Evolutionary conservation across 2,329 filamentous ascomycete species (phyloP), one percentile per base, ranked within the genome.

Genomic region (Scortechinia acanthostroma): DNA sequence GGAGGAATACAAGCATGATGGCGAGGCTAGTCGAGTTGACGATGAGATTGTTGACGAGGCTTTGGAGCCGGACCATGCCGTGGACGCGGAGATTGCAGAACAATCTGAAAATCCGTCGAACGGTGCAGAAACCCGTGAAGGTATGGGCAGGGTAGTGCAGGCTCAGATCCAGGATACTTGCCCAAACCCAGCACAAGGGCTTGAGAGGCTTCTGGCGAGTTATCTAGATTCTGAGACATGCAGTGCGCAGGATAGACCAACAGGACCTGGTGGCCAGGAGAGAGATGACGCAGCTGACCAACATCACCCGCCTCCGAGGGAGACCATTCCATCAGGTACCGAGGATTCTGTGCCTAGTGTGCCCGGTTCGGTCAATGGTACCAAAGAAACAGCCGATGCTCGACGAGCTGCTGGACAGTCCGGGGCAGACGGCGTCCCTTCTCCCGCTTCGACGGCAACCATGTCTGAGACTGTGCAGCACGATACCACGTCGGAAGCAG

Each of bases 1-100:
- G 70, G 80, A 87, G 58, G 80, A 88, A 58, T 83, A 85, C 55
- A 75, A 83, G 53, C 77, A 84, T 45, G 80, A 84, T 47, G 80
- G 84, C 49, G 63, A 69, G 44, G 67, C 73, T n/a, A 73, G 71
- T 46, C 68, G 70, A 21, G 68, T 72, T 20, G 64, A 70, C 33
- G 62, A 66, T 35, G 63, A 69, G 42, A 62, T 65, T 14, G n/a
- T n/a, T n/a, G 66, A 60, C 10, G 35, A 40, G 35, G 35, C 35
- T 40, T 13, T 30, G 25, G 25, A 30, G 25, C 10, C 25, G 10
- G n/a, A 30, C n/a, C 25, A 30, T 30, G 25, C 25, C 10, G 10
- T 10, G 10, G 25, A 30, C n/a, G 10, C 25, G 10, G 10, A 10
- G 25, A n/a, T n/a, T n/a, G 25, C 25, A 10, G n/a, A 10, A n/a